Evolutionary conservation across 345 rosid species (phyloP).

Genomic region (Brassica cretica): DNA sequence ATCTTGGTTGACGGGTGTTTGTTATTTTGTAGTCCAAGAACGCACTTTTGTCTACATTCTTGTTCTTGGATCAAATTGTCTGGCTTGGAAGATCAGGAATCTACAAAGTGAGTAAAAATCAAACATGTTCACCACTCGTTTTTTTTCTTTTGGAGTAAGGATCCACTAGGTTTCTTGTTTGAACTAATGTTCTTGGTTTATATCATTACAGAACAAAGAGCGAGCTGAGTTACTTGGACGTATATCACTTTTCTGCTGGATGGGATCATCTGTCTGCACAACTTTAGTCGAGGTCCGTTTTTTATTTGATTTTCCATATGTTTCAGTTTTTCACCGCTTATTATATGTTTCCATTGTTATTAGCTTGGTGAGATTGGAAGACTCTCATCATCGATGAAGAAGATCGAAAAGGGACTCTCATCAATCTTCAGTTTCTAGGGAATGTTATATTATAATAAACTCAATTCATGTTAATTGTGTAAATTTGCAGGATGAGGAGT

Average conservation of each 20-base stretch:
- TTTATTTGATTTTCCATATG: background rate
- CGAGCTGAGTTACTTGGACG: conserved; percentile 68
- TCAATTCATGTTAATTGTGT: background rate
- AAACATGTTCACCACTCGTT: background rate
- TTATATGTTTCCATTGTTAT: conserved; percentile 9
- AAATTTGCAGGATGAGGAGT: conserved; percentile 67
- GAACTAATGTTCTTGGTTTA: background rate
- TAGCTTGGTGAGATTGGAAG: conserved; percentile 92
- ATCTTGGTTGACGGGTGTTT: conserved; percentile 26
- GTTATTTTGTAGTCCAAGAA: conserved; percentile 72
- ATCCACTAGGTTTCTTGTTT: background rate
- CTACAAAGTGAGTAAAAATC: conserved; percentile 60
- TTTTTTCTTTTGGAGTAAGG: too few species aligned
- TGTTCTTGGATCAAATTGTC: conserved; percentile 94
- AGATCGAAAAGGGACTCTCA: conserved; percentile 74
- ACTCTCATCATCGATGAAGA: conserved; percentile 81
- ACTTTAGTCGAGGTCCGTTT: conserved; percentile 86
- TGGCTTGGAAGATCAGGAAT: conserved; percentile 97
- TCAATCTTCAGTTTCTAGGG: background rate
- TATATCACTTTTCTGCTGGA: conserved; percentile 77
- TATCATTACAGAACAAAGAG: conserved; percentile 73
- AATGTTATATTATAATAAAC: background rate
- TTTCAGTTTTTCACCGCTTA: background rate
- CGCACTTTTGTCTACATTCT: conserved; percentile 86
- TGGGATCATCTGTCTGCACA: conserved; percentile 87